A percentile compares a stretch with the other conserved stretches of the same genome.
Evolutionary conservation across 176 grass and related monocot genomes (phyloP).

Genomic region (Musa troglodytarum): DNA sequence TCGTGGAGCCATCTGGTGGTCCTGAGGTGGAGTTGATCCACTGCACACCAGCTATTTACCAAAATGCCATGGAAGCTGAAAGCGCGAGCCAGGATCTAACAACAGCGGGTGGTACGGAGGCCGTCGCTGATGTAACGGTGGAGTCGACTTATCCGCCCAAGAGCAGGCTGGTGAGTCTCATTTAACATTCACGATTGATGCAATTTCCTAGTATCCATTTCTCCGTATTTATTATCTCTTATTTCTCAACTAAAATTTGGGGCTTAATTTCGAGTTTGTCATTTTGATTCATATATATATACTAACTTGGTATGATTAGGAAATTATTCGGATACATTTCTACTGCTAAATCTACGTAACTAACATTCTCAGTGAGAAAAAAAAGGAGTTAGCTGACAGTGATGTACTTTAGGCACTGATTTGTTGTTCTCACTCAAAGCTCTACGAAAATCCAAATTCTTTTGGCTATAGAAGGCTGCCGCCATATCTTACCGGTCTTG

Average conservation of each 20-base stretch:
- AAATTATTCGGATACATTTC: background rate
- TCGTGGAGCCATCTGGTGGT: constrained; percentile 13
- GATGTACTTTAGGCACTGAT: constrained; percentile 31
- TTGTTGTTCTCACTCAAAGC: constrained; percentile 36
- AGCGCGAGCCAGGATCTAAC: background rate
- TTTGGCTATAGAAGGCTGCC: constrained; percentile 85
- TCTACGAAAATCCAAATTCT: constrained; percentile 43
- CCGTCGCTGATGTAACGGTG: background rate
- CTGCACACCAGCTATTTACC: constrained; percentile 12
- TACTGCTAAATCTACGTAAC: background rate
- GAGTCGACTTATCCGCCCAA: background rate
- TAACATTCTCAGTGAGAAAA: background rate
- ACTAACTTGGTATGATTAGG: no score
- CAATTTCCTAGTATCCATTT: no score
- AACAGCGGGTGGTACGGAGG: background rate
- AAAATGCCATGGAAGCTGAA: constrained; percentile 1
- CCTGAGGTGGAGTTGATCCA: constrained; percentile 3
- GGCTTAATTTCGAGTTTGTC: background rate
- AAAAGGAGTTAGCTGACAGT: background rate
- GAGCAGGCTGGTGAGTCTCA: constrained; percentile 10
- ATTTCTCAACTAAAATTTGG: background rate
- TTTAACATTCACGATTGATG: background rate
- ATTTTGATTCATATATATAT: background rate
- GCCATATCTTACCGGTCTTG: constrained; percentile 71
- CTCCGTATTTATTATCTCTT: background rate